Evolutionary conservation across 129 eudicot genomes (phyloP).

Genomic region (Saposhnikovia divaricata): DNA sequence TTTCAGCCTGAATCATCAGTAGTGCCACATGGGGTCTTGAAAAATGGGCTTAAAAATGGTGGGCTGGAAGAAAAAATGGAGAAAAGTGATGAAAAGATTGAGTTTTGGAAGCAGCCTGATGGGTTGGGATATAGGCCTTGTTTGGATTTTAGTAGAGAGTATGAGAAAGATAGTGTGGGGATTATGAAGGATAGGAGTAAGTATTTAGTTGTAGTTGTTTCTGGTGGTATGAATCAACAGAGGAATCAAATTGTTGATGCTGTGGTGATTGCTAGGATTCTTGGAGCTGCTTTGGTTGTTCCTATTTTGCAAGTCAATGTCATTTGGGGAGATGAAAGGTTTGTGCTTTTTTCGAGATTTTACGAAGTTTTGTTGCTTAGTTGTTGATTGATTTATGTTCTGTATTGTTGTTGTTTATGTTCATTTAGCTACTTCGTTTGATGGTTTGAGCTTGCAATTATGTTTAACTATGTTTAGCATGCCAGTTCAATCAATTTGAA

Average conservation of each 20-base stretch:
- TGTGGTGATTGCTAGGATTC: slow-evolving; percentile 89
- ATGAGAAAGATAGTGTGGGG: slow-evolving; percentile 38
- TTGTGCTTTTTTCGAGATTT: slow-evolving; percentile 13
- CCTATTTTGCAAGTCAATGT: slow-evolving; percentile 95
- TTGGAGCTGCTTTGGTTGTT: slow-evolving; percentile 89
- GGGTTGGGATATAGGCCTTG: slow-evolving; percentile 78
- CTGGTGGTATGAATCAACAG: slow-evolving; percentile 94
- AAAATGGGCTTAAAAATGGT: slow-evolving; percentile 11
- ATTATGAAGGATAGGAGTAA: slow-evolving; percentile 54
- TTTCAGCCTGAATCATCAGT: slow-evolving; percentile 1
- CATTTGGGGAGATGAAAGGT: slow-evolving; percentile 98
- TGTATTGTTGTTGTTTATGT: not conserved
- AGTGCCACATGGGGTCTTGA: not conserved
- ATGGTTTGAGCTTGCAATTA: not conserved
- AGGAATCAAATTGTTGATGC: slow-evolving; percentile 94
- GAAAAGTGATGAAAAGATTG: slow-evolving; percentile 25
- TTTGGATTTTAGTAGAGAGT: slow-evolving; percentile 66
- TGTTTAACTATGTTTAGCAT: not conserved
- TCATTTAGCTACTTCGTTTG: not conserved
- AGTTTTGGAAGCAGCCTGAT: slow-evolving; percentile 89
- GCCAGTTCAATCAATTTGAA: not conserved
- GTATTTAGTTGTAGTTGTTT: slow-evolving; percentile 82
- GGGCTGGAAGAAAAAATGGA: not conserved
- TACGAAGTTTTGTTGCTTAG: not conserved
- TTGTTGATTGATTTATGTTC: not conserved